phyloP scores from a whole-genome alignment of 495 filamentous ascomycete species.

The Penicillium canescens region DNA sequence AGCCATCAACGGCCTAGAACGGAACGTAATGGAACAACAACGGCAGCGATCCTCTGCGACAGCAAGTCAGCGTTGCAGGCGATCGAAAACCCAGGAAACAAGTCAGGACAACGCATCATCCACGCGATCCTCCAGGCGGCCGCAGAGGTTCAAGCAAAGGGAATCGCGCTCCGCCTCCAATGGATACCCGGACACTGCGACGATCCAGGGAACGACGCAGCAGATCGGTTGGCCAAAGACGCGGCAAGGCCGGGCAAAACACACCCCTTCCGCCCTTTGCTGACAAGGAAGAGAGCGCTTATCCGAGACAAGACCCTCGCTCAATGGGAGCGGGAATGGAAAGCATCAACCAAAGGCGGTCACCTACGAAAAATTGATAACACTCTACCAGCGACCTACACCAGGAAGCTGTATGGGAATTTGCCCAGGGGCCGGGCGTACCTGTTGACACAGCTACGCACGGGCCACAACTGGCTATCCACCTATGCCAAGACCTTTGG shows the following conservation, averaged over 20 bases:
- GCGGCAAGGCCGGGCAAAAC: conserved; percentile 12
- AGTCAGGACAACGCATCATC: conserved; percentile 19
- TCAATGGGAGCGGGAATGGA: conserved; percentile 1
- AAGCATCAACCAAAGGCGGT: neutral
- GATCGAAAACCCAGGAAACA: conserved; percentile 11
- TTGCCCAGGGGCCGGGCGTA: neutral
- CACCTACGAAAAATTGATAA: neutral
- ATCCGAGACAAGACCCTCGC: neutral
- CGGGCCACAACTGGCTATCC: conserved; percentile 1
- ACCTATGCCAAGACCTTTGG: neutral
- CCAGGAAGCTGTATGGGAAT: neutral
- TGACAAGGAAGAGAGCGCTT: conserved; percentile 15
- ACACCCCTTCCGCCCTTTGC: conserved; percentile 15
- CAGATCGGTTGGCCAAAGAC: conserved; percentile 11
- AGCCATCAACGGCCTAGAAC: neutral
- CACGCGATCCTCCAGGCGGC: conserved; percentile 18
- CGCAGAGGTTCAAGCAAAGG: conserved; percentile 9
- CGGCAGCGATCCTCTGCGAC: conserved; percentile 13
- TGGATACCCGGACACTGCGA: conserved; percentile 19
- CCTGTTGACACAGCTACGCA: neutral
- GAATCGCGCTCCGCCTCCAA: conserved; percentile 18
- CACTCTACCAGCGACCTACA: neutral
- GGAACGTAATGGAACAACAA: neutral
- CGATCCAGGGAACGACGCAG: conserved; percentile 9
- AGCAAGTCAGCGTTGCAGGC: conserved; percentile 21